Base-by-base conservation (phyloP, 192 early-diverging fungal genomes). In the Entomortierella lignicola region DNA sequence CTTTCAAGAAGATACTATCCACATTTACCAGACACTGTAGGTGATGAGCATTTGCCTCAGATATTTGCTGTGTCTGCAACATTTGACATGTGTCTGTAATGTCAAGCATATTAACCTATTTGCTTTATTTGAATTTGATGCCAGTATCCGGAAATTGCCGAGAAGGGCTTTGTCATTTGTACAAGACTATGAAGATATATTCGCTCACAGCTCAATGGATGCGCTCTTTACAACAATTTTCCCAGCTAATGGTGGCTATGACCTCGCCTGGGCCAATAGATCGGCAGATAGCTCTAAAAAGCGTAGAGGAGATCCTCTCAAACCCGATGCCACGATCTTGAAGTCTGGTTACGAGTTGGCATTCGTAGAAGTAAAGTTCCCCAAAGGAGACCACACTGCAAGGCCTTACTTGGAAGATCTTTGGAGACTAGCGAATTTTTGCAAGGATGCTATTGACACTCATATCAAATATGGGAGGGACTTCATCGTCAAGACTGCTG, bases 211-310 rank as follows among this genome's bases (percentile, higher is more conserved):
- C 34, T 37, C 34, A 10, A 37, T 37, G 34, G 34, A 37, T 37
- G 34, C 34, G 10, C 34, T 37, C 10, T 37, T 37, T 37, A 37
- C 34, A 10, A 37, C 34, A 37, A 10, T 37, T 37, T 37, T 37
- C 34, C 34, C 34, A 37, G 34, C 34, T 15, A 20, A 47, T 20
- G 20, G 17, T 10, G 4, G 34, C 34, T 37, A 37, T 37, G 34
- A 37, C 4, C 34, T 37, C 10, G 34, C 4, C 47, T 41, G 20
- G 51, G 59, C 69, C 69, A 81, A 54, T 25, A 54, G 27, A 13
- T 4, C n/a, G 15, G 12, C 53, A 23, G 26, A 27, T 27, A 25
- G 53, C 53, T 29, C 53, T 25, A 54, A 54, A 25, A 25, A 54
- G 4, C 53, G 53, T 29, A 17, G 53, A 54, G 32, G 32, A 25